These are phyloP conservation scores for Auriculariales sp. DNA, from an alignment of 768 basidiomycete genomes.

Conservation along the genomic window DNA sequence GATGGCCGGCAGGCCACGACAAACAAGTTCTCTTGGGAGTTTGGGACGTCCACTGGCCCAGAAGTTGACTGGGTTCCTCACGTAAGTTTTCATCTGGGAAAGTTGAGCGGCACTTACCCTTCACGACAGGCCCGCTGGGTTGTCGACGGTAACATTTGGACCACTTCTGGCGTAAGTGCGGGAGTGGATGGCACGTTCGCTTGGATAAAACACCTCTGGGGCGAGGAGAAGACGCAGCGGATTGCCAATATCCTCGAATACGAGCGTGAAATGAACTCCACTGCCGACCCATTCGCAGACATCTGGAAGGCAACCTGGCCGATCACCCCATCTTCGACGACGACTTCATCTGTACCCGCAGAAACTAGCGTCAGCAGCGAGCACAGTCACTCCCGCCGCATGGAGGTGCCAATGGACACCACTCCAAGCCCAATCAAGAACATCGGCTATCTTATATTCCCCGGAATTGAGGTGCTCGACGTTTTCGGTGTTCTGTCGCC, in stretches of 20 bases:
- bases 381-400: too few relatives aligned
- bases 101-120: too few relatives aligned
- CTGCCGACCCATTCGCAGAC: slow-evolving; percentile 4
- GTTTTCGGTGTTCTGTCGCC: slow-evolving; percentile 1
- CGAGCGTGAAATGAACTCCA: slow-evolving; percentile 2
- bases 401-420: too few relatives aligned
- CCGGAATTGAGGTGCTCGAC: neutral
- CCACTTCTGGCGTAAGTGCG: slow-evolving; percentile 5
- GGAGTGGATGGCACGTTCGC: neutral
- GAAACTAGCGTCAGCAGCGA: too few relatives aligned
- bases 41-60: neutral
- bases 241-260: slow-evolving; percentile 3
- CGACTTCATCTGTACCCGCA: too few relatives aligned
- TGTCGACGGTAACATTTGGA: slow-evolving; percentile 8
- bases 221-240: neutral
- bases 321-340: too few relatives aligned
- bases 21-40: slow-evolving; percentile 4
- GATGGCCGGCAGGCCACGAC: slow-evolving; percentile 6
- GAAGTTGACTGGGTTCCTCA: slow-evolving; percentile 3
- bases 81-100: neutral
- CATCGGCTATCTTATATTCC: neutral
- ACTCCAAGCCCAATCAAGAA: too few relatives aligned
- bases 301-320: too few relatives aligned
- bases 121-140: slow-evolving; percentile 8
- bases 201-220: neutral